Percentiles rank a stretch among this genome's conserved stretches.
Evolutionary conservation across 73 alveolate genomes (phyloP).

Genomic region (Tetrahymena malaccensis): DNA sequence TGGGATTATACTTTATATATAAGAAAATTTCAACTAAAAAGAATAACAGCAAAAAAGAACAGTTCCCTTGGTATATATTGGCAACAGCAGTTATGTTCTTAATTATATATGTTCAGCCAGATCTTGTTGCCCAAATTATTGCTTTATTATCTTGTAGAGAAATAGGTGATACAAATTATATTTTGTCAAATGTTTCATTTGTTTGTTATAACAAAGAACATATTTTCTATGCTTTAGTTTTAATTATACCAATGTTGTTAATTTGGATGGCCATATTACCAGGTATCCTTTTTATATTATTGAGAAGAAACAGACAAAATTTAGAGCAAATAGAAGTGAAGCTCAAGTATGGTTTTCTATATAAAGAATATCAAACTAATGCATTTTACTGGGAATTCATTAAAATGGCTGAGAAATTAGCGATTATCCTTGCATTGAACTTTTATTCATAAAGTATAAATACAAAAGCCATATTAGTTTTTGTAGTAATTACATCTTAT

Average conservation of each 20-base stretch:
- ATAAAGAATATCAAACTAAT: constrained; percentile 11
- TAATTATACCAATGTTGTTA: constrained; percentile 5
- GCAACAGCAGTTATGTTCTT: not conserved
- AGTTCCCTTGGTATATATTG: not conserved
- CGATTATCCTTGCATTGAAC: not conserved
- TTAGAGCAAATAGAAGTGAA: not conserved
- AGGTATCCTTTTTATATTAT: not conserved
- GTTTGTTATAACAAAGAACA: constrained; percentile 14
- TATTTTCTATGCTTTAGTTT: not conserved
- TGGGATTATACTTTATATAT: not conserved
- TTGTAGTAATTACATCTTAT: not conserved
- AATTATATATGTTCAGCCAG: not conserved
- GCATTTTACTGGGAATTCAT: constrained; percentile 8
- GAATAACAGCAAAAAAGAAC: not conserved
- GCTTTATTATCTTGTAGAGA: constrained; percentile 17
- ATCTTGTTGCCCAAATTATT: too few species aligned
- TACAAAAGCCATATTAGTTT: not conserved
- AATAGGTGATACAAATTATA: not conserved
- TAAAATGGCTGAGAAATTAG: constrained; percentile 6
- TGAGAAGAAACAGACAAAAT: not conserved
- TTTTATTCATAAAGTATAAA: not conserved
- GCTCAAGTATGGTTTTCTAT: constrained; percentile 18
- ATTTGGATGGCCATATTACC: constrained; percentile 21
- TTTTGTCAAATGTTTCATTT: not conserved
- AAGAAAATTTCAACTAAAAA: not conserved